Base-by-base conservation (phyloP, 495 filamentous ascomycete species). In the Aspergillus cristatus region DNA sequence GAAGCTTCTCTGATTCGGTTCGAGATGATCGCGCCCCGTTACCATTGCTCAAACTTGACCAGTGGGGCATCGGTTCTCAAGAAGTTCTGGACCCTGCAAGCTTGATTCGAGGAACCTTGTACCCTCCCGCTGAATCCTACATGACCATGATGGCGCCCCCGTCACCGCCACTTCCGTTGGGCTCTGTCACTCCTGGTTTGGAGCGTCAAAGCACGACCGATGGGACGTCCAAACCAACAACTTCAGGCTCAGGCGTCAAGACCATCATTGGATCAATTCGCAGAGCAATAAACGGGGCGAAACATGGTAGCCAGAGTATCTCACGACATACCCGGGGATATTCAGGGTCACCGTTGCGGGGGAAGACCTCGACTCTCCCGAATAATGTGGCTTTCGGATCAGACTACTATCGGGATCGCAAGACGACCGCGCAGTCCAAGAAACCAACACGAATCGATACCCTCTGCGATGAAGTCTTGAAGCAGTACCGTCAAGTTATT, bases 231-330 rank as follows among this genome's bases (percentile, higher is more conserved):
- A 66, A 63, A 32, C 45, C 62, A 26, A 29, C 49, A 40, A 25
- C 60, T 35, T 58, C 62, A 11, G 84, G 62, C 35, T 76, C 77
- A 10, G 78, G 86, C 1, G 81, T 97, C 68, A 86, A 79, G 57
- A 91, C 78, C 45, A 67, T 97, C 2, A 70, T 98, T 32, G 89
- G 89, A 1, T 87, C 82, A 43, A 85, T 97, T 24, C 81, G 85
- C 30, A 83, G 90, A 25, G 90, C 80, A n/a, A 57, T 96, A 34
- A 85, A 88, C 47, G 85, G 74, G 28, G 82, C 11, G 4, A 30
- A 77, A 54, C 58, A 72, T 45, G 48, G 58, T 46, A 50, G 51
- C 3, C 62, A 68, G 53, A 42, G 70, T 54, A 26, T 55, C 53
- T 51, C 61, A 28, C 60, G 63, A 15, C 62, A 58, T 17, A 61